Percentiles rank a stretch among this genome's conserved stretches.
Evolutionary conservation across 108 stramenopile genomes (phyloP).

Genomic region (Nitzschia sp.): DNA sequence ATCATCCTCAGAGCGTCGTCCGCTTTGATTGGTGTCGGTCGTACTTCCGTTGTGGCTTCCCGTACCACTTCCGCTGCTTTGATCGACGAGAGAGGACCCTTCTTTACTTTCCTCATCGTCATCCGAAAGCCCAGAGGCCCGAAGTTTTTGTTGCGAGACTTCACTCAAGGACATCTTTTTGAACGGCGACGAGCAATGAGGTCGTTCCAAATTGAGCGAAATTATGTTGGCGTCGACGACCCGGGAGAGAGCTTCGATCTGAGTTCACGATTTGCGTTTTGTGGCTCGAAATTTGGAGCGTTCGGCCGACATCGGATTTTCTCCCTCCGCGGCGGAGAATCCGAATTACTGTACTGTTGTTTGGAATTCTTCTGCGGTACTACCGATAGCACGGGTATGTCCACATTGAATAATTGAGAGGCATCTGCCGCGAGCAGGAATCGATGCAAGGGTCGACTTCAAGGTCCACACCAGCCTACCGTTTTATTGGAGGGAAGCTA

Average conservation of each 20-base stretch:
- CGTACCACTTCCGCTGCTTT: not conserved
- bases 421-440: no score
- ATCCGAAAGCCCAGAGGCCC: not conserved
- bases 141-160: not conserved
- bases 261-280: not conserved
- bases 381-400: no score
- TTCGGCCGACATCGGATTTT: no score
- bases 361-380: no score
- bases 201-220: not conserved
- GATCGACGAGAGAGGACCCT: not conserved
- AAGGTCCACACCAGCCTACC: no score
- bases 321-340: no score
- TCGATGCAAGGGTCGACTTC: no score
- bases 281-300: no score
- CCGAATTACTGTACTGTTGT: no score
- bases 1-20: not conserved
- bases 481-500: no score
- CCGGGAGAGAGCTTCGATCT: not conserved
- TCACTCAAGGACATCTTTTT: not conserved
- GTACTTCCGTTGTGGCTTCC: not conserved
- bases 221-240: not conserved
- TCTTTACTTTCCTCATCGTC: not conserved
- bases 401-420: no score
- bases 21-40: not conserved
- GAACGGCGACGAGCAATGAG: not conserved